Conservation (phyloP, 2,329 filamentous ascomycete genomes). For the Beauveria scarabaeidicola region DNA sequence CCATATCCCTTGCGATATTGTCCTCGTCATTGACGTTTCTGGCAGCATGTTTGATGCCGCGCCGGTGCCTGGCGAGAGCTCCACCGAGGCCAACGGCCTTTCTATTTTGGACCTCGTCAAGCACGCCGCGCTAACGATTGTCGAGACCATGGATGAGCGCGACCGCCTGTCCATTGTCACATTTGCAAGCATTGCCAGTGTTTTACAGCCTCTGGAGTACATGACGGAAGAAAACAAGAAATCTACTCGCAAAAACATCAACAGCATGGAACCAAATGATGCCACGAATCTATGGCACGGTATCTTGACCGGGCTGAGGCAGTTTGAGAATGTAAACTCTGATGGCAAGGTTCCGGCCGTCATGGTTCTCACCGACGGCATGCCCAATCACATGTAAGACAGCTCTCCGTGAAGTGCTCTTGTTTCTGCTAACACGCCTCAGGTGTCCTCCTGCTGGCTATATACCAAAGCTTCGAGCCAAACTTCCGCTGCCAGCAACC, state of each 20-base stretch:
- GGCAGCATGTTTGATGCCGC: slow-evolving; percentile 44
- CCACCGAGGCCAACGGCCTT: slow-evolving; percentile 41
- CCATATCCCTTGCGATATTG: slow-evolving; percentile 50
- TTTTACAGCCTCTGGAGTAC: slow-evolving; percentile 35
- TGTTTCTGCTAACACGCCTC: background rate
- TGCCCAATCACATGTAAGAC: slow-evolving; percentile 43
- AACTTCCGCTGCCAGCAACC: slow-evolving; percentile 32
- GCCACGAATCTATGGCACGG: slow-evolving; percentile 53
- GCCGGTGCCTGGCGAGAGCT: slow-evolving; percentile 35
- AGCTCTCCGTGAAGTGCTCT: background rate
- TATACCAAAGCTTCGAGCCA: slow-evolving; percentile 41
- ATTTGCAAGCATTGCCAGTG: slow-evolving; percentile 34
- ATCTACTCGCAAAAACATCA: slow-evolving; percentile 32
- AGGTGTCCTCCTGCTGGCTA: slow-evolving; percentile 44
- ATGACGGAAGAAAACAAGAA: slow-evolving; percentile 42
- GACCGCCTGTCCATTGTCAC: slow-evolving; percentile 52
- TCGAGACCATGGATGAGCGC: slow-evolving; percentile 44
- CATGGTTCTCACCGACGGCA: slow-evolving; percentile 47
- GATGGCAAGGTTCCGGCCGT: slow-evolving; percentile 37
- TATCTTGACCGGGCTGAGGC: slow-evolving; percentile 38
- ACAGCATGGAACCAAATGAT: slow-evolving; percentile 28
- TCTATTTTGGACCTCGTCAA: slow-evolving; percentile 51
- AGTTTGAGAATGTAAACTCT: slow-evolving; percentile 30
- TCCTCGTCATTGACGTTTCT: slow-evolving; percentile 54
- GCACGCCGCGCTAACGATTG: slow-evolving; percentile 49